A percentile compares a stretch with the other conserved stretches of the same genome.
These are phyloP conservation scores for Eucalyptus sp. DNA, from an alignment of 345 rosid species.

Conservation along the genomic window DNA sequence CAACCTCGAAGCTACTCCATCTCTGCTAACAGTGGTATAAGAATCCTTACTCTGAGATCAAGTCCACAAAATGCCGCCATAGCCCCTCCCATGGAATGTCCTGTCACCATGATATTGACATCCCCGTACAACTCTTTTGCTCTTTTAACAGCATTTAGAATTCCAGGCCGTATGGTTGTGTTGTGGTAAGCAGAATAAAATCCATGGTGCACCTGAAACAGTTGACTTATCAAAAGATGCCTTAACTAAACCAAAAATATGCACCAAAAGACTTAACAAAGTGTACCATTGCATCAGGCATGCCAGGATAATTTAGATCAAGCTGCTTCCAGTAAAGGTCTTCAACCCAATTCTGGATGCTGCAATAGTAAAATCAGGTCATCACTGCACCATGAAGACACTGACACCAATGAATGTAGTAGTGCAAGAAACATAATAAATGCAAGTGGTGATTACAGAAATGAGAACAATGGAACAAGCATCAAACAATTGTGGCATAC, in stretches of 20 bases:
- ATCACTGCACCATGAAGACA: background rate
- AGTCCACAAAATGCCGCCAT: slow-evolving; percentile 93
- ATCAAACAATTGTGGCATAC: background rate
- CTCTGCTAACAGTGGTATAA: background rate
- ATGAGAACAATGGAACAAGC: background rate
- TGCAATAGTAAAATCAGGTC: slow-evolving; percentile 11
- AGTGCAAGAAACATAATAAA: background rate
- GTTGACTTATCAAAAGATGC: background rate
- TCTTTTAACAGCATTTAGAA: slow-evolving; percentile 50
- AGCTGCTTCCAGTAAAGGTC: slow-evolving; percentile 98
- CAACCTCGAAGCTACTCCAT: background rate
- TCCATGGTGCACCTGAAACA: slow-evolving; percentile 85
- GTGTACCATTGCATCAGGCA: slow-evolving; percentile 94
- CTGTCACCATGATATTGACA: slow-evolving; percentile 72
- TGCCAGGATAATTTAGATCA: slow-evolving; percentile 86
- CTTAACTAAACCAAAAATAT: background rate
- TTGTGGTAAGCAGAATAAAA: slow-evolving; percentile 89
- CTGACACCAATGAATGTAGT: background rate
- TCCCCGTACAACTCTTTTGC: slow-evolving; percentile 55
- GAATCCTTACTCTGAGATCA: slow-evolving; percentile 55
- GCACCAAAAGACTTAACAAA: background rate
- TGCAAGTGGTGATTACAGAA: background rate
- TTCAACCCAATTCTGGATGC: slow-evolving; percentile 92
- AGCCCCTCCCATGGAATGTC: slow-evolving; percentile 99
- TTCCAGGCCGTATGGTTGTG: slow-evolving; percentile 77